Evolutionary conservation across 1,284 basidiomycete genomes (phyloP).

Genomic region (Mycena citricolor): DNA sequence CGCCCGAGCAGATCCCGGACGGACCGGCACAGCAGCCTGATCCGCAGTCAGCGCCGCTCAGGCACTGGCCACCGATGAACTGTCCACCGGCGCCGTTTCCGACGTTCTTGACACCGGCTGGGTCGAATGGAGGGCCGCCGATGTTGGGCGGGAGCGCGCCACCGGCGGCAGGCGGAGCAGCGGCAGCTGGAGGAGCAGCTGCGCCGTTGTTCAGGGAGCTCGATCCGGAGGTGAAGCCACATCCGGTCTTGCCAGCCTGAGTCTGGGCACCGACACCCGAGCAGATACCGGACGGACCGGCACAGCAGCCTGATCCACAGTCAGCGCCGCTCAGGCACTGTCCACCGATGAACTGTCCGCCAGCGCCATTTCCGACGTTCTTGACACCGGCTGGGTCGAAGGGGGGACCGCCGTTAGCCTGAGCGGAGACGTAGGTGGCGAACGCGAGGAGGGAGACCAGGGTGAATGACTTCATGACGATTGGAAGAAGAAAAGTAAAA

Average conservation of each 20-base stretch:
- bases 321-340: not conserved
- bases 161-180: not conserved
- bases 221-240: not conserved
- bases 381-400: not conserved
- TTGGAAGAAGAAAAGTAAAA: not conserved
- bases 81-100: conserved; percentile 2
- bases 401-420: not conserved
- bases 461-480: conserved; percentile 6
- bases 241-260: conserved; percentile 8
- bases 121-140: conserved; percentile 1
- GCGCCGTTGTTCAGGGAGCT: not conserved
- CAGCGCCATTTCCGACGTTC: conserved; percentile 2
- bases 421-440: not conserved
- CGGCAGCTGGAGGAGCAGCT: not conserved
- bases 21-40: conserved; percentile 1
- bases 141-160: too few species aligned
- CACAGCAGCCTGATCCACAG: conserved; percentile 4
- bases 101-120: conserved; percentile 1
- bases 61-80: conserved; percentile 6
- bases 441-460: conserved; percentile 2
- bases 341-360: not conserved
- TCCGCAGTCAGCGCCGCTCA: not conserved
- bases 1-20: conserved; percentile 3
- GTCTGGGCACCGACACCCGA: conserved; percentile 2
- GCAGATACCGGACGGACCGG: conserved; percentile 3